A percentile compares a stretch with the other conserved stretches of the same genome.
phyloP scores from a whole-genome alignment of 2,329 filamentous ascomycete species.

The Xylaria sp. region DNA sequence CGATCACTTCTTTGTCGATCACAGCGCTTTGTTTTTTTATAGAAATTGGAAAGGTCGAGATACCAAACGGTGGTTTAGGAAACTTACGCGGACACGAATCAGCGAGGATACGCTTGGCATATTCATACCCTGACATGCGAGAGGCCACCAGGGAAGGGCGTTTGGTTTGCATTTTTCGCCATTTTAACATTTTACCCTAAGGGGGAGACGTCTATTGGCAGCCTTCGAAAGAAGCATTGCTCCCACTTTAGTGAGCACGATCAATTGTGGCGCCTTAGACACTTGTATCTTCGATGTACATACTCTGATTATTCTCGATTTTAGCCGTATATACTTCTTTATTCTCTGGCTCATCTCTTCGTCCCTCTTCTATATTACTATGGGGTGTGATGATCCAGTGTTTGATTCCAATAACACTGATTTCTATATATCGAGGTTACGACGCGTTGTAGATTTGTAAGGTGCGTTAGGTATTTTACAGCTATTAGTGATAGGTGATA shows the following conservation, averaged over 20 bases:
- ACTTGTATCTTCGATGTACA: constrained; percentile 35
- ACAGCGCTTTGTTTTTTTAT: constrained; percentile 15
- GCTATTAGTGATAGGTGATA: neutral
- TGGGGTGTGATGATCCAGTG: neutral
- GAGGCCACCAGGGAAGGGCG: constrained; percentile 21
- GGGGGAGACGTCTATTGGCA: constrained; percentile 13
- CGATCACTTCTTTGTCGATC: constrained; percentile 13
- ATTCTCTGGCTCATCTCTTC: neutral
- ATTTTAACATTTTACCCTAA: constrained; percentile 28
- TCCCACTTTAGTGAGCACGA: neutral
- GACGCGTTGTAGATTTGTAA: neutral
- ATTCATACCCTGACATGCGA: constrained; percentile 26
- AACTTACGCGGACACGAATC: constrained; percentile 29
- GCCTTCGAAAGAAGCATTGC: constrained; percentile 7
- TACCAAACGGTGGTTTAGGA: constrained; percentile 14
- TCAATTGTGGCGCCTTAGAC: constrained; percentile 4
- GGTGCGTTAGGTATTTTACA: neutral
- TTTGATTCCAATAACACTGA: neutral
- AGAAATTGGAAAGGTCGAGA: constrained; percentile 1
- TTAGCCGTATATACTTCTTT: constrained; percentile 37
- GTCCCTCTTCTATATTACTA: neutral
- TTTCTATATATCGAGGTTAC: neutral
- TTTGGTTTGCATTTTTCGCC: constrained; percentile 28
- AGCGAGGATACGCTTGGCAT: constrained; percentile 23
- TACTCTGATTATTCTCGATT: constrained; percentile 36